A percentile compares a stretch with the other conserved stretches of the same genome.
Evolutionary conservation across 225 moss, liverwort and hornwort species (phyloP).

Genomic region (Bryum argenteum): DNA sequence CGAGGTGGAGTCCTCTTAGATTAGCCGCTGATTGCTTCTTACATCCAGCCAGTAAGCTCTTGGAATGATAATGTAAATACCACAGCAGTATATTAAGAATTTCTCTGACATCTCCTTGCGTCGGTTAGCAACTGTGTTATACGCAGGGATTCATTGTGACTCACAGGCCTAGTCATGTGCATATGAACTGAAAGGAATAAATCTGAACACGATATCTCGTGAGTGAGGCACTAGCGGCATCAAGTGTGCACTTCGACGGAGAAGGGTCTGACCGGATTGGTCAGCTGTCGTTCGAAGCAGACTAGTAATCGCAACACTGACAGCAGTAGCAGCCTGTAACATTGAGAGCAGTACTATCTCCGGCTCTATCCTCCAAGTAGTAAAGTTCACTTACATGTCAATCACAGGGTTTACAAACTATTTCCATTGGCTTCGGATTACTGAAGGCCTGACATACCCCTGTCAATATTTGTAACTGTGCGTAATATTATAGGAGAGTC

Average conservation of each 20-base stretch:
- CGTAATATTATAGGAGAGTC: too few species aligned
- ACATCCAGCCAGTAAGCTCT: too few species aligned
- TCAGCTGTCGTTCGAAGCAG: not conserved
- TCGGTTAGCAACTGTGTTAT: not conserved
- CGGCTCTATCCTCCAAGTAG: not conserved
- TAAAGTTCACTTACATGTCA: too few species aligned
- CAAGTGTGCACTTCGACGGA: not conserved
- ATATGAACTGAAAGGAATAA: not conserved
- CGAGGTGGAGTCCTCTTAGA: not conserved
- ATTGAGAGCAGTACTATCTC: not conserved
- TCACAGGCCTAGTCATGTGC: not conserved
- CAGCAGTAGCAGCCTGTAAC: not conserved
- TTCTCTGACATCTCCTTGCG: not conserved
- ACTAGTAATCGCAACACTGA: not conserved
- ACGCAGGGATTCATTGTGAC: not conserved
- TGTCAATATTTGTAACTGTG: too few species aligned
- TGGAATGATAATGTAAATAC: conserved; percentile 21
- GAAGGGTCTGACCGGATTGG: too few species aligned
- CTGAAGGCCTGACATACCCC: too few species aligned
- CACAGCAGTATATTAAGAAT: not conserved
- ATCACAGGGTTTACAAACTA: too few species aligned
- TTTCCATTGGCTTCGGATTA: too few species aligned
- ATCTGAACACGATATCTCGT: not conserved
- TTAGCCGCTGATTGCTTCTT: not conserved
- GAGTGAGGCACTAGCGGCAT: too few species aligned